Evolutionary conservation across 306 rosid species (phyloP).

Genomic region (Vigna angularis): DNA sequence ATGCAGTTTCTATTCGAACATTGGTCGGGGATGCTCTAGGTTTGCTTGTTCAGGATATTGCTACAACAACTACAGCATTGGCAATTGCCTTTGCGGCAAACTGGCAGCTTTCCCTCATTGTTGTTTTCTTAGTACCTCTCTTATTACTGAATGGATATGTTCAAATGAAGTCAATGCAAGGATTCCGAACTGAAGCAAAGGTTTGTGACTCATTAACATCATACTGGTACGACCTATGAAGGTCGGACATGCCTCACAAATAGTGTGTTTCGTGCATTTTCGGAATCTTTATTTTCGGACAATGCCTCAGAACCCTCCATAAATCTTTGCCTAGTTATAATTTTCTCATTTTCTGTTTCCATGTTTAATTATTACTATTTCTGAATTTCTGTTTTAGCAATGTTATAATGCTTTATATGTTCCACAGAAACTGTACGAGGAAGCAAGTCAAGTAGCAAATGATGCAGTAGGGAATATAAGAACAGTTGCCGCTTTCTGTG

Average conservation of each 20-base stretch:
- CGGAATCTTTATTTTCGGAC: too few relatives aligned
- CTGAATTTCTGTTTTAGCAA: not conserved
- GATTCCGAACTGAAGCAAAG: constrained; percentile 73
- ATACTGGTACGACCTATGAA: too few relatives aligned
- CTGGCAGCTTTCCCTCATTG: constrained; percentile 72
- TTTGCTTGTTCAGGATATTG: constrained; percentile 61
- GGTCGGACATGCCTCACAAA: too few relatives aligned
- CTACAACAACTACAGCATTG: constrained; percentile 62
- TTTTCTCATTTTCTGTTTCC: not conserved
- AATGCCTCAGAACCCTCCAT: too few relatives aligned
- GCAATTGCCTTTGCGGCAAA: constrained; percentile 68
- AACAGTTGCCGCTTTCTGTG: constrained; percentile 86
- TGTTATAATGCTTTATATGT: constrained; percentile 9
- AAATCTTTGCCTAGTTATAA: not conserved
- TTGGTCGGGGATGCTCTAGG: constrained; percentile 79
- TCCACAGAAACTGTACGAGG: constrained; percentile 74
- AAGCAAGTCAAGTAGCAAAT: constrained; percentile 78
- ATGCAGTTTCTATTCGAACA: constrained; percentile 65
- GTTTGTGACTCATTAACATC: constrained; percentile 39
- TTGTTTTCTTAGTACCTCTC: constrained; percentile 62
- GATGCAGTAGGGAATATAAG: constrained; percentile 86
- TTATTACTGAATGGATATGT: constrained; percentile 56
- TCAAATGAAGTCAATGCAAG: constrained; percentile 66
- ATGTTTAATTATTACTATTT: not conserved
- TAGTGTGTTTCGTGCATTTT: too few relatives aligned